Percentiles rank a stretch among this genome's conserved stretches.
phyloP scores from a whole-genome alignment of 2,329 filamentous ascomycete species.

The Claviceps africana region DNA sequence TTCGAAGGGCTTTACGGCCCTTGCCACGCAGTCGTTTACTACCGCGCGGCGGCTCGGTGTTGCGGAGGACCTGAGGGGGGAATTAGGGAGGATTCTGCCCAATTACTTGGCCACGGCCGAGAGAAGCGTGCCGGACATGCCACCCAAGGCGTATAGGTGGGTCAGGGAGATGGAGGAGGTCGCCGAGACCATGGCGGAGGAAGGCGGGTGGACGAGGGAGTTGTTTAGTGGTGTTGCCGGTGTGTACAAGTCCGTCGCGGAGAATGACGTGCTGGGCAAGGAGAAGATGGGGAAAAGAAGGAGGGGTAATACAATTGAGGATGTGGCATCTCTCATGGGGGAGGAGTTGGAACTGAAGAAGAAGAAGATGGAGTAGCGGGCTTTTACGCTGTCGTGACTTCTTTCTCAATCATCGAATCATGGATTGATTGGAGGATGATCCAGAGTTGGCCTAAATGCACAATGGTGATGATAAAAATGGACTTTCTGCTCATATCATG shows the following conservation, averaged over 20 bases:
- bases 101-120: slow-evolving; percentile 30
- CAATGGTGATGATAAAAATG: not conserved
- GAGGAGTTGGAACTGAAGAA: slow-evolving; percentile 34
- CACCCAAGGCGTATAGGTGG: slow-evolving; percentile 67
- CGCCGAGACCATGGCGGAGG: slow-evolving; percentile 46
- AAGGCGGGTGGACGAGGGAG: slow-evolving; percentile 44
- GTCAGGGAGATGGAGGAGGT: slow-evolving; percentile 68
- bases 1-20: slow-evolving; percentile 51
- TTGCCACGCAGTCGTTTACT: slow-evolving; percentile 57
- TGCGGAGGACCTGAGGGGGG: slow-evolving; percentile 39
- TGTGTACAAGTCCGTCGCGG: slow-evolving; percentile 47
- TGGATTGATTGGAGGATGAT: not conserved
- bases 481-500: slow-evolving; percentile 1
- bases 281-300: slow-evolving; percentile 44
- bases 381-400: not conserved
- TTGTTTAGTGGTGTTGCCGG: slow-evolving; percentile 47
- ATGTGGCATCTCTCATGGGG: slow-evolving; percentile 35
- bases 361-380: slow-evolving; percentile 17
- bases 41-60: slow-evolving; percentile 53
- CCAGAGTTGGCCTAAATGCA: not conserved
- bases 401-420: not conserved
- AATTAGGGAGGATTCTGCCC: slow-evolving; percentile 39
- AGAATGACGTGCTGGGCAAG: slow-evolving; percentile 44
- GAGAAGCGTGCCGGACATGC: slow-evolving; percentile 42
- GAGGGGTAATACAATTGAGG: slow-evolving; percentile 41